Percentiles rank a stretch among this genome's conserved stretches.
phyloP scores from a whole-genome alignment of 148 eudicot genomes.

The Arctostaphylos glauca region DNA sequence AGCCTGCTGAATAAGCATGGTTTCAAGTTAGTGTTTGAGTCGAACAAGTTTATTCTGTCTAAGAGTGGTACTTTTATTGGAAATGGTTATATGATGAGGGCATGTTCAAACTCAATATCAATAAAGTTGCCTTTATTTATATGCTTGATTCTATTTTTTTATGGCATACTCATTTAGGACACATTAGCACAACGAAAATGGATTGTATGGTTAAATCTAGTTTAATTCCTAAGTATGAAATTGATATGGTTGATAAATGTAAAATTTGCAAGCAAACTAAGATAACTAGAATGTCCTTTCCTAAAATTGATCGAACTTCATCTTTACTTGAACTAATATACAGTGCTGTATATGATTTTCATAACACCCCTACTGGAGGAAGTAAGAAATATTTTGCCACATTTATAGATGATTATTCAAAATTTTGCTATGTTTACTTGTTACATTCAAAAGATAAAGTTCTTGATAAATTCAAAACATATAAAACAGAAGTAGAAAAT shows the following conservation, averaged over 20 bases:
- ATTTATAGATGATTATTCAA: neutral
- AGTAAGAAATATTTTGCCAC: neutral
- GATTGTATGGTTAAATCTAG: neutral
- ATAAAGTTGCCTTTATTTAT: neutral
- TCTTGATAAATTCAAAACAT: neutral
- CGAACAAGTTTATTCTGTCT: neutral
- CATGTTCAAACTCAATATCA: neutral
- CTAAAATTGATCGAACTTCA: neutral
- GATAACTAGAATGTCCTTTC: neutral
- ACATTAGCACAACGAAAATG: neutral
- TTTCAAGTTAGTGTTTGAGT: neutral
- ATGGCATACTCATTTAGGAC: neutral
- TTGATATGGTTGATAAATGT: neutral
- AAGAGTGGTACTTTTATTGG: neutral
- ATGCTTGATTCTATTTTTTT: neutral
- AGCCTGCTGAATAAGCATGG: neutral
- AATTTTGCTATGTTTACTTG: neutral
- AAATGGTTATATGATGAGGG: neutral
- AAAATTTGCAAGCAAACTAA: neutral
- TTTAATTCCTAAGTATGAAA: neutral
- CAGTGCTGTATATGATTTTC: neutral
- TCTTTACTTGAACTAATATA: neutral
- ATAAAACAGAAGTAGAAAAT: neutral
- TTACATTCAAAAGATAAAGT: neutral
- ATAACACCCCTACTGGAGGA: neutral